phyloP scores from a whole-genome alignment of 805 yeast species.

The Maudiozyma barnettii region DNA sequence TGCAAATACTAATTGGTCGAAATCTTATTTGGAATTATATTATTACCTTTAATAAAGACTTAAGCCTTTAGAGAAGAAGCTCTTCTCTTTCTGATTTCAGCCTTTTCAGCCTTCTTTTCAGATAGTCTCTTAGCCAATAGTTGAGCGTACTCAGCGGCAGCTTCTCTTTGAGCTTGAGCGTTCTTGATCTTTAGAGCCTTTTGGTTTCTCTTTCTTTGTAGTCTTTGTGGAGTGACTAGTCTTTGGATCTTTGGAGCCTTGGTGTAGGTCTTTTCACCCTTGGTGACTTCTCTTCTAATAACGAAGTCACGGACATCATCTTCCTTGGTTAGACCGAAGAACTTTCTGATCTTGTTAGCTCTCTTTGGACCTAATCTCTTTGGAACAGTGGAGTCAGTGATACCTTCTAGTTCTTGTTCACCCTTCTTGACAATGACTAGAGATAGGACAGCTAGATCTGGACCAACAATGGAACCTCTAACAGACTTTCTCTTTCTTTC shows the following conservation, averaged over 20 bases:
- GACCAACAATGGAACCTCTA: conserved; percentile 97
- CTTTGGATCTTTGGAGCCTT: conserved; percentile 99
- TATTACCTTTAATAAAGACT: conserved; percentile 8
- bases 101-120: conserved; percentile 96
- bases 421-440: conserved; percentile 94
- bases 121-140: conserved; percentile 94
- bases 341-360: conserved; percentile 99
- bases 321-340: conserved; percentile 68
- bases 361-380: conserved; percentile 99
- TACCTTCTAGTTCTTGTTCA: conserved; percentile 88
- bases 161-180: conserved; percentile 98
- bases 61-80: conserved; percentile 95
- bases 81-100: conserved; percentile 98
- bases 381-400: conserved; percentile 89
- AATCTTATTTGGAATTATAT: neutral
- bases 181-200: conserved; percentile 86
- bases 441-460: conserved; percentile 91
- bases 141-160: conserved; percentile 99
- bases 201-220: conserved; percentile 97
- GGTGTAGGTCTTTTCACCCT: conserved; percentile 89
- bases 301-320: conserved; percentile 63
- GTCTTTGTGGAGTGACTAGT: conserved; percentile 95
- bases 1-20: neutral
- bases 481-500: conserved; percentile 99
- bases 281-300: conserved; percentile 93